Conservation (phyloP, 2,329 filamentous ascomycete genomes). For the Epichloe bromicola region DNA sequence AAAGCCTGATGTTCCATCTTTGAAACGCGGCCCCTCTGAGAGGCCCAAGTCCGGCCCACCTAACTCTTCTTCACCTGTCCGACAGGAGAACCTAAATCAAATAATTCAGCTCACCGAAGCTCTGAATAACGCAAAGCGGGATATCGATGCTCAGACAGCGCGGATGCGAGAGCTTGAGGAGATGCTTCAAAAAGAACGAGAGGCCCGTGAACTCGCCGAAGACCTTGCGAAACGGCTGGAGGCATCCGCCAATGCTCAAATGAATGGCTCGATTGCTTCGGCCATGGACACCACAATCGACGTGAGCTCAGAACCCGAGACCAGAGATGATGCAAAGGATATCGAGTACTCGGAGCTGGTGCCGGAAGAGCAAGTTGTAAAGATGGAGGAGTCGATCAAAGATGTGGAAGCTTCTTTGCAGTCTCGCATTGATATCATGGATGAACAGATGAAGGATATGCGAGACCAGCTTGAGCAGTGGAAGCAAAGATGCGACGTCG, state of each 20-base stretch:
- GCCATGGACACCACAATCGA: conserved; percentile 14
- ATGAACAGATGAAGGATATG: conserved; percentile 68
- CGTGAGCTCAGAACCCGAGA: conserved; percentile 9
- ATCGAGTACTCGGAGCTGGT: background rate
- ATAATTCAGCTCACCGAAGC: conserved; percentile 77
- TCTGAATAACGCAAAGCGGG: conserved; percentile 68
- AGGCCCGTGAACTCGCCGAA: conserved; percentile 73
- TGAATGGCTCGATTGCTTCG: conserved; percentile 15
- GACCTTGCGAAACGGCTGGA: conserved; percentile 61
- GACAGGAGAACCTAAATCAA: conserved; percentile 52
- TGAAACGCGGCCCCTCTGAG: conserved; percentile 68
- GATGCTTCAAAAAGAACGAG: conserved; percentile 63
- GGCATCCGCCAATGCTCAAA: conserved; percentile 30
- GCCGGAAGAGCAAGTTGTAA: background rate
- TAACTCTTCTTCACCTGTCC: conserved; percentile 41
- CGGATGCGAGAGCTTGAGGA: conserved; percentile 68
- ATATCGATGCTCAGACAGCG: conserved; percentile 70
- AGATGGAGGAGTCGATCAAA: conserved; percentile 4
- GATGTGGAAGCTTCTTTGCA: conserved; percentile 32
- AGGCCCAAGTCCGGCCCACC: conserved; percentile 46
- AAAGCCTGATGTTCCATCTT: conserved; percentile 67
- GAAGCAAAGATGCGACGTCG: conserved; percentile 63
- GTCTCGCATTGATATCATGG: conserved; percentile 60
- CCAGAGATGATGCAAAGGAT: background rate
- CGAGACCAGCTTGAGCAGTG: conserved; percentile 69